A percentile compares a stretch with the other conserved stretches of the same genome.
These are phyloP conservation scores for Penicillium herquei DNA, from an alignment of 495 filamentous ascomycete genomes.

Conservation along the genomic window DNA sequence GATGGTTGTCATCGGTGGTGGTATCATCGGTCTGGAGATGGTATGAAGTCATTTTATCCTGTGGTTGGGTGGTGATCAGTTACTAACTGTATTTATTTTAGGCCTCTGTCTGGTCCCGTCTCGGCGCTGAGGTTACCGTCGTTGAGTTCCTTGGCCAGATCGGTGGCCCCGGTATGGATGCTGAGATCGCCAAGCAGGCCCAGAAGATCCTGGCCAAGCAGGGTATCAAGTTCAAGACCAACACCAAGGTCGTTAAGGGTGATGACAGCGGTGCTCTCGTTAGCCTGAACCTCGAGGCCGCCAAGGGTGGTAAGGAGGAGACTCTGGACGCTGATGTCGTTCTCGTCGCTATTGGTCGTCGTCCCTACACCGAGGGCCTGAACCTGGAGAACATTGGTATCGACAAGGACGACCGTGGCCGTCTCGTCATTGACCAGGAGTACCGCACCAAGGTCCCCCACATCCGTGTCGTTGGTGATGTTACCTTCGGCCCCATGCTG, in stretches of 20 bases:
- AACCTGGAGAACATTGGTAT: slow-evolving; percentile 92
- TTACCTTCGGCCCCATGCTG: slow-evolving; percentile 98
- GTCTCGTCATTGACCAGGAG: slow-evolving; percentile 94
- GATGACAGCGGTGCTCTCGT: slow-evolving; percentile 74
- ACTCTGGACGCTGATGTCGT: slow-evolving; percentile 92
- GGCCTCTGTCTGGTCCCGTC: slow-evolving; percentile 93
- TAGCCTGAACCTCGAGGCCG: slow-evolving; percentile 80
- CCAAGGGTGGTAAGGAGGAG: slow-evolving; percentile 95
- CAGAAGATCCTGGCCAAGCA: slow-evolving; percentile 96
- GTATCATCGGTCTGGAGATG: slow-evolving; percentile 99
- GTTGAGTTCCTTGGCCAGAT: slow-evolving; percentile 97
- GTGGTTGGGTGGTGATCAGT: no score
- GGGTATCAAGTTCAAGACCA: slow-evolving; percentile 97
- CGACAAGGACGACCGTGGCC: slow-evolving; percentile 90
- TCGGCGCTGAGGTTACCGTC: slow-evolving; percentile 92
- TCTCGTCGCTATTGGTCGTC: slow-evolving; percentile 92
- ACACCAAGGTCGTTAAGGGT: slow-evolving; percentile 88
- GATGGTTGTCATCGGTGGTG: slow-evolving; percentile 96
- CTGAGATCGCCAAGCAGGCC: slow-evolving; percentile 84
- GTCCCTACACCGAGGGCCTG: slow-evolving; percentile 89
- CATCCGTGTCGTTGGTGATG: slow-evolving; percentile 95
- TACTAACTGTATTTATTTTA: slow-evolving; percentile 22
- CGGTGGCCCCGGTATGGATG: slow-evolving; percentile 96
- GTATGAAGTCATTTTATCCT: slow-evolving; percentile 36
- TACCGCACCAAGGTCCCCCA: slow-evolving; percentile 97